These are phyloP conservation scores for Aspergillus biplanus DNA, from an alignment of 495 filamentous ascomycete genomes.

Conservation along the genomic window DNA sequence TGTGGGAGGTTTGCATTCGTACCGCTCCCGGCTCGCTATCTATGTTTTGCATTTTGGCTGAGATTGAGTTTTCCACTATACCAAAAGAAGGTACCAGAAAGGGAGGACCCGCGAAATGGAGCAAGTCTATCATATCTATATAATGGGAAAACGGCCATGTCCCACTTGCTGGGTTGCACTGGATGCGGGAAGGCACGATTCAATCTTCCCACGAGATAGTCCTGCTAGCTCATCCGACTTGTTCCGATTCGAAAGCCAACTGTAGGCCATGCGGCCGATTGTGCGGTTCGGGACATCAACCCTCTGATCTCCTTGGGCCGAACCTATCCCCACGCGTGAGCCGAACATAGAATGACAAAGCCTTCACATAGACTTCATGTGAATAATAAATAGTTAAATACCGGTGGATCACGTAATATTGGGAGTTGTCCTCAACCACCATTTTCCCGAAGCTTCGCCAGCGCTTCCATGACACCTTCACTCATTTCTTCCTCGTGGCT, in stretches of 20 bases:
- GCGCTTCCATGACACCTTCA: constrained; percentile 59
- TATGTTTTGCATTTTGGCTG: constrained; percentile 2
- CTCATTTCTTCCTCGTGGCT: constrained; percentile 42
- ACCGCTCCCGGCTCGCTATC: not conserved
- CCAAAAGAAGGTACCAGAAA: constrained; percentile 8
- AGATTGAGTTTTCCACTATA: constrained; percentile 8
- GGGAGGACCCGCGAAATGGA: not conserved
- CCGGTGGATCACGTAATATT: not conserved
- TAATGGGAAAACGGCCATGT: not conserved
- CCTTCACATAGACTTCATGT: too few relatives aligned
- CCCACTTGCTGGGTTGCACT: too few relatives aligned
- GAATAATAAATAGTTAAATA: too few relatives aligned
- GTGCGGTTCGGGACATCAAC: too few relatives aligned
- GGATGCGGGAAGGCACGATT: too few relatives aligned
- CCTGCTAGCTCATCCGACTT: too few relatives aligned
- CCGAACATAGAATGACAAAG: too few relatives aligned
- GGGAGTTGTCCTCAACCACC: constrained; percentile 18
- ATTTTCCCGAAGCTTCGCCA: constrained; percentile 55
- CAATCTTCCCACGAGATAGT: too few relatives aligned
- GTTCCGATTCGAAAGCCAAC: too few relatives aligned
- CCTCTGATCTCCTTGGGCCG: too few relatives aligned
- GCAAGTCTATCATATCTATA: not conserved
- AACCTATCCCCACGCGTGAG: too few relatives aligned
- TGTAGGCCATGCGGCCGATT: too few relatives aligned
- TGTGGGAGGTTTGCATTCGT: not conserved